phyloP scores from a whole-genome alignment of 257 asterid species.

The Nicotiana obtusifolia region DNA sequence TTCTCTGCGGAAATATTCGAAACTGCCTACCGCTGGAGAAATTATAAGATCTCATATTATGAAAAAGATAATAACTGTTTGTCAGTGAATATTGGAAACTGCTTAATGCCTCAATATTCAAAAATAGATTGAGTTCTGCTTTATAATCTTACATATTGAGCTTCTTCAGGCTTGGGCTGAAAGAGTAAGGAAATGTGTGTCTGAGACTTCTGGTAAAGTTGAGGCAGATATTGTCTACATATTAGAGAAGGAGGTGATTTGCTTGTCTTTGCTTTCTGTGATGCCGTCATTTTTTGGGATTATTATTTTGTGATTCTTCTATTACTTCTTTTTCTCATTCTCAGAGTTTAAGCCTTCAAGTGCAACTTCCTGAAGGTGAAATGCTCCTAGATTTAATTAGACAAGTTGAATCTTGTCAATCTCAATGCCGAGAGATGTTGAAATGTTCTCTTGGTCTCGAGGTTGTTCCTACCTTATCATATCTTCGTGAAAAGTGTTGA shows the following conservation, averaged over 20 bases:
- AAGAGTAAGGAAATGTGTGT: conserved; percentile 48
- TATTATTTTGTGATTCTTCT: background rate
- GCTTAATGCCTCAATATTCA: background rate
- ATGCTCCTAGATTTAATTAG: conserved; percentile 42
- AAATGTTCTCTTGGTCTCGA: conserved; percentile 42
- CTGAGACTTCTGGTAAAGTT: conserved; percentile 50
- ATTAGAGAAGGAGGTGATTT: conserved; percentile 69
- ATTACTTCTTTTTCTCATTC: conserved; percentile 15
- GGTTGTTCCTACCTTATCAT: conserved; percentile 42
- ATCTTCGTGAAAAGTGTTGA: conserved; percentile 11
- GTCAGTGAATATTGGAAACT: background rate
- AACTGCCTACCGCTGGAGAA: background rate
- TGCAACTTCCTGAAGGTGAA: conserved; percentile 68
- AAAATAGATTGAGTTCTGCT: background rate
- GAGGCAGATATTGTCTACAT: conserved; percentile 61
- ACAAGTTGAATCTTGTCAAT: conserved; percentile 58
- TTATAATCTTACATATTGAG: conserved; percentile 1
- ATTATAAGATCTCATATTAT: background rate
- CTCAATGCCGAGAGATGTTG: conserved; percentile 63
- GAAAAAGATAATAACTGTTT: background rate
- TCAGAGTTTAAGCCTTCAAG: conserved; percentile 54
- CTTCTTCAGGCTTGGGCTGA: conserved; percentile 65
- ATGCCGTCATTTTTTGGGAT: background rate
- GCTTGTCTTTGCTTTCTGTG: conserved; percentile 4
- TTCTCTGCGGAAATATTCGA: background rate